Base-by-base conservation (phyloP, 2,329 filamentous ascomycete species). In the Fusarium sp. region DNA sequence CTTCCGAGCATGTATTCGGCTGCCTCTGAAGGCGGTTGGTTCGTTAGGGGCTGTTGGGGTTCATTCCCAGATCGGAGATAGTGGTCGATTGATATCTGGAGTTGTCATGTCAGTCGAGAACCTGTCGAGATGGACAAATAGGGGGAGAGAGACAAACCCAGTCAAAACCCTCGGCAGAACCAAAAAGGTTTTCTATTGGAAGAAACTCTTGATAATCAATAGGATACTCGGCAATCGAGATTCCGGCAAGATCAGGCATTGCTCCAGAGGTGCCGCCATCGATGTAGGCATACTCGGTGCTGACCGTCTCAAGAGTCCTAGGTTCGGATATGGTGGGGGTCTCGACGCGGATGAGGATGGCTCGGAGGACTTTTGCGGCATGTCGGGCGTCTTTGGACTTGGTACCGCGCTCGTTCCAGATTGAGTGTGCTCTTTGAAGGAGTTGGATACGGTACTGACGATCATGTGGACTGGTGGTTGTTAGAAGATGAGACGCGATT, bases 361-460 rank as follows among this genome's bases (percentile, higher is more conserved):
- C 83, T 9, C 82, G 80, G 32, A 87, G 81, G 33, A 87, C 80
- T 37, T 78, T 80, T 35, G 84, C 81, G 32, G 85, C 86, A 70
- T 86, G 84, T 4, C 79, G 79, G 4, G 86, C 85, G 38, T 87
- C 85, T 54, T 78, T 77, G 14, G 85, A 87, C 32, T 73, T 71
- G 37, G 77, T 73, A 54, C 82, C 81, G 47, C 83, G 80, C 30
- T 81, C 80, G 11, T 80, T 79, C 86, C 86, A 88, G 69, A 86
- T 84, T 65, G 80, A 79, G 62, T 84, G 81, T n/a, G 83, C 84
- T 38, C 80, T 81, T 22, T 81, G 80, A 17, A 87, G 80, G 30
- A 84, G 79, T 33, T 79, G 77, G 5, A 84, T 68, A 63, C 82
- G 84, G 22, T 79, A 75, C 15, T 78, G 77, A 20, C 83, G 82